These are phyloP conservation scores for Dictyostelium capitatum DNA, from an alignment of 78 protist genomes.

Conservation along the genomic window DNA sequence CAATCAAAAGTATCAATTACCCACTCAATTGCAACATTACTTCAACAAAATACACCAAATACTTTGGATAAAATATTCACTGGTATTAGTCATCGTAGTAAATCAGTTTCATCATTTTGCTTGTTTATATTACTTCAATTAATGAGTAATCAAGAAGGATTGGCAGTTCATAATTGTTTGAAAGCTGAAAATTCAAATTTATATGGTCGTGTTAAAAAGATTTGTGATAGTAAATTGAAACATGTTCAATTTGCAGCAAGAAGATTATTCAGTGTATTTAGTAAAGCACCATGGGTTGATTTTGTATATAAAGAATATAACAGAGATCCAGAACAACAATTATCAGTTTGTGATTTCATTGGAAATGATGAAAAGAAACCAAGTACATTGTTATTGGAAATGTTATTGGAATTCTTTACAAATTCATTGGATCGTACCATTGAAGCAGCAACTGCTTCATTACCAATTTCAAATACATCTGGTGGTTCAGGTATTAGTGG, in stretches of 20 bases:
- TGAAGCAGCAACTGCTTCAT: constrained; percentile 46
- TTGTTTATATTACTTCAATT: constrained; percentile 48
- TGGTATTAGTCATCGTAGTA: constrained; percentile 64
- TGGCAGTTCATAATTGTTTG: constrained; percentile 49
- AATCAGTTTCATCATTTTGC: constrained; percentile 33
- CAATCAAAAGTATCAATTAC: constrained; percentile 56
- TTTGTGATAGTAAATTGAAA: constrained; percentile 48
- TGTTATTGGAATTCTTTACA: constrained; percentile 32
- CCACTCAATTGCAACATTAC: constrained; percentile 48
- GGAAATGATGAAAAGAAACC: constrained; percentile 59
- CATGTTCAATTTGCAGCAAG: constrained; percentile 70
- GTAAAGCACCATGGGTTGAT: constrained; percentile 59
- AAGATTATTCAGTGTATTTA: constrained; percentile 29
- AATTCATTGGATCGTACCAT: constrained; percentile 1
- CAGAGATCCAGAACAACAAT: constrained; percentile 45
- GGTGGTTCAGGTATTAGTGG: not conserved
- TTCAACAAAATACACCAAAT: constrained; percentile 64
- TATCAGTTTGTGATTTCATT: constrained; percentile 36
- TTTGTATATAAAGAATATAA: constrained; percentile 57
- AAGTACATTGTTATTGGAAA: not conserved
- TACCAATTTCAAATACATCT: constrained; percentile 44
- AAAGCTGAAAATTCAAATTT: constrained; percentile 20
- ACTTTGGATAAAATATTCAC: constrained; percentile 63
- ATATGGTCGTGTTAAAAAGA: constrained; percentile 52
- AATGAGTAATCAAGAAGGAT: constrained; percentile 65